Evolutionary conservation across 164 flowering plant genomes (phyloP), one percentile per base, ranked within the genome.

Genomic region (Kalanchoe fedtschenkoi): DNA sequence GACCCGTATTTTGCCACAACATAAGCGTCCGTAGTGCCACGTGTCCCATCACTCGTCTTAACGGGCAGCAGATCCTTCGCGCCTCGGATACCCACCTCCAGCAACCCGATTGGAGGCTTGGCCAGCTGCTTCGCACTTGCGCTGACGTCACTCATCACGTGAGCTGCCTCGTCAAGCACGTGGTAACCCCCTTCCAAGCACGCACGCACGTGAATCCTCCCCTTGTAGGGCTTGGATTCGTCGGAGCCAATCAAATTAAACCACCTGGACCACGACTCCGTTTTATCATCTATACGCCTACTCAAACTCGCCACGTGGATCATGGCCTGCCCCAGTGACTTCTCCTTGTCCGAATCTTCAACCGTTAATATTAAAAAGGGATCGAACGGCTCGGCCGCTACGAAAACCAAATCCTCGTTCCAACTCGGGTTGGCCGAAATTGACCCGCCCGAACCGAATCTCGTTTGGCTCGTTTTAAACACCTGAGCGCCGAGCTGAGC

Each of bases 381-480:
- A 75, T 91, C 99, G 66, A 95, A 88, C 70, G 97, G 97, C 83
- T 91, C 99, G 37, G 93, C 93, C 4, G 96, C 96, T 5, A 91
- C 86, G 53, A 95, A 91, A 13, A 91, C 63, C 33, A 95, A 70
- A 57, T 95, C 99, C 65, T 95, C 96, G 51, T 89, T 84, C 98
- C 98, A 93, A 43, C 80, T 69, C 0, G 96, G 95, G 74, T 83
- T 85, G 13, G 75, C 69, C 10, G 78, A 67, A 51, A 70, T 69
- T 11, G 76, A 39, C 2, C 15, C 19, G 6, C 9, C 32, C 0
- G 80, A 70, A 57, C 78, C 75, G 26, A 70, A 65, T 0, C 74
- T 22, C 7, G 79, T 76, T 35, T 84, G 72, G 42, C 71, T 69
- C 61, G 99, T 93, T 54, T 86, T 95, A 62, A 88, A 83, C 26